Conservation (phyloP, 1,139 yeast genomes). For the Yamadazyma trypodendri region DNA sequence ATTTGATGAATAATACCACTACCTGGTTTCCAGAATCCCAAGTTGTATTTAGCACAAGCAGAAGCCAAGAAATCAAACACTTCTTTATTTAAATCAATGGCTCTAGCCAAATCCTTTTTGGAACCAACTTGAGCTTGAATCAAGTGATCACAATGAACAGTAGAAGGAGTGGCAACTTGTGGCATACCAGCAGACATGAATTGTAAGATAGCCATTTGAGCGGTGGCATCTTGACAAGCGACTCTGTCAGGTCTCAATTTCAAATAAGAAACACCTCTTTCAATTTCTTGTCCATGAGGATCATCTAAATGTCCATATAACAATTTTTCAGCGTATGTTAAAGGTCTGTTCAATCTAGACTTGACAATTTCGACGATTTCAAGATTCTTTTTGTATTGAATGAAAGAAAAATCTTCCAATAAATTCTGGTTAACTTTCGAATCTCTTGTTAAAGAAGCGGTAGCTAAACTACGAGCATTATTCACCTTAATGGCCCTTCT, state of each 20-base stretch:
- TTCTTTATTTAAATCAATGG: constrained; percentile 91
- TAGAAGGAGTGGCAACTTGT: constrained; percentile 91
- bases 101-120: constrained; percentile 87
- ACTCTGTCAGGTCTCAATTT: constrained; percentile 99
- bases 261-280: constrained; percentile 94
- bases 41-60: constrained; percentile 95
- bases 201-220: constrained; percentile 98
- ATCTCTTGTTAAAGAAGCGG: constrained; percentile 76
- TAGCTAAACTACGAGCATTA: constrained; percentile 69
- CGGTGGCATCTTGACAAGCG: constrained; percentile 99
- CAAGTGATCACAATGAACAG: constrained; percentile 99
- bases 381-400: constrained; percentile 72
- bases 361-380: constrained; percentile 88
- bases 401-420: constrained; percentile 82
- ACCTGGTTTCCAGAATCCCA: constrained; percentile 99
- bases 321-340: constrained; percentile 96
- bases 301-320: constrained; percentile 95
- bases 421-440: constrained; percentile 91
- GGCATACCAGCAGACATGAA: constrained; percentile 98
- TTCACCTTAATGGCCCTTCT: constrained; percentile 35
- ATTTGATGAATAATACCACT: constrained; percentile 99
- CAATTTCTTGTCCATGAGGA: constrained; percentile 92
- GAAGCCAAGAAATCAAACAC: constrained; percentile 93
- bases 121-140: constrained; percentile 98
- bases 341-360: constrained; percentile 85